Evolutionary conservation across 179 eudicot genomes (phyloP).

Genomic region (Sideroxylon spinosum): DNA sequence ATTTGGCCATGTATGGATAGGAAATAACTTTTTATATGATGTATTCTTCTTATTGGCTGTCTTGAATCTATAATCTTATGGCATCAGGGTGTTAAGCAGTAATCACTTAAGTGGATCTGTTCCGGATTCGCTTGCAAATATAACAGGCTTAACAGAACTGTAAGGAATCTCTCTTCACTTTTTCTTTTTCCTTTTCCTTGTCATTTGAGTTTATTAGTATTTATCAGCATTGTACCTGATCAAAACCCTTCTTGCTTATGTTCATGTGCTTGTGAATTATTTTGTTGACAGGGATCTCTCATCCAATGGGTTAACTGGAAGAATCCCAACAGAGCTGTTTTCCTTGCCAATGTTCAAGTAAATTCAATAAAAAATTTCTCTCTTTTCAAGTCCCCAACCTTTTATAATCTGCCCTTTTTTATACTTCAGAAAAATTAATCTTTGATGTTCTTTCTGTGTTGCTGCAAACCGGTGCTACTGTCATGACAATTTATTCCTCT

Average conservation of each 20-base stretch:
- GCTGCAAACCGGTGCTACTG: background rate
- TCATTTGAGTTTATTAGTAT: background rate
- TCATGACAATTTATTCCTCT: background rate
- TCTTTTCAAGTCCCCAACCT: constrained; percentile 1
- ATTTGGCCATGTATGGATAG: background rate
- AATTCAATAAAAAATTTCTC: constrained; percentile 12
- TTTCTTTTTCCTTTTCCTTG: background rate
- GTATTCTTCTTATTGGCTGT: background rate
- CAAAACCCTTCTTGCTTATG: background rate
- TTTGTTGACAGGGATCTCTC: constrained; percentile 71
- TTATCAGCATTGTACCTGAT: background rate
- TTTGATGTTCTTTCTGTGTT: background rate
- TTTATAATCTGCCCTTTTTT: background rate
- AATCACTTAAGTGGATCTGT: constrained; percentile 37
- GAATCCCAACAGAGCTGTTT: constrained; percentile 53
- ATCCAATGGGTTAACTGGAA: constrained; percentile 61
- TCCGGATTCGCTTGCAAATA: constrained; percentile 36
- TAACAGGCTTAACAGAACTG: constrained; percentile 32
- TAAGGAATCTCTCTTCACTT: constrained; percentile 16
- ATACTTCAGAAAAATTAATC: background rate
- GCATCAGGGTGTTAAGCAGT: constrained; percentile 31
- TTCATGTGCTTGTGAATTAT: constrained; percentile 13
- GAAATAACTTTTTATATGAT: background rate
- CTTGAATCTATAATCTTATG: background rate
- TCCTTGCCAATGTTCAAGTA: constrained; percentile 73